A percentile compares a stretch with the other conserved stretches of the same genome.
phyloP scores from a whole-genome alignment of 1,284 basidiomycete genomes.

The Cronartium ribicola region DNA sequence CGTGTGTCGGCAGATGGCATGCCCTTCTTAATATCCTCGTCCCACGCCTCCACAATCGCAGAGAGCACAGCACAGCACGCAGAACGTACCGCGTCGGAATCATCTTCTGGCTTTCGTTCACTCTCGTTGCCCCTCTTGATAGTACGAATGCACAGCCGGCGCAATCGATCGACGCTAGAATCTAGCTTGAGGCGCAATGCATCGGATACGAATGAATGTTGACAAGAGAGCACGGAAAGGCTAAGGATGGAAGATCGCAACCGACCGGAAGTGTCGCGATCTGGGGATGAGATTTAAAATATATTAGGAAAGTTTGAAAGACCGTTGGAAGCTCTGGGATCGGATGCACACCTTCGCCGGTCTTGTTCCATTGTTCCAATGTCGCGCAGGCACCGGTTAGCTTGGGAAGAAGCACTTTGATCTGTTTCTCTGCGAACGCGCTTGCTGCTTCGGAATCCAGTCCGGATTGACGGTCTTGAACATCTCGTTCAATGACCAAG shows the following conservation, averaged over 20 bases:
- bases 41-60: conserved; percentile 26
- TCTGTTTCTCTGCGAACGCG: conserved; percentile 8
- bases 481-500: not conserved
- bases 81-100: conserved; percentile 3
- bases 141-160: conserved; percentile 21
- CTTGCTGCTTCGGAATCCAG: not conserved
- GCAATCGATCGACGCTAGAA: conserved; percentile 15
- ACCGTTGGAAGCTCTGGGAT: not conserved
- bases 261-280: conserved; percentile 10
- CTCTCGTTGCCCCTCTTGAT: not conserved
- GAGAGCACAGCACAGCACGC: conserved; percentile 22
- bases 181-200: conserved; percentile 16
- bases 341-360: conserved; percentile 10
- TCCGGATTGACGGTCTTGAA: not conserved
- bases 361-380: conserved; percentile 27
- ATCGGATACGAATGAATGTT: conserved; percentile 15
- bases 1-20: not conserved
- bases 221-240: conserved; percentile 21
- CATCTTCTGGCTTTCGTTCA: not conserved
- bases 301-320: not conserved
- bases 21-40: conserved; percentile 18
- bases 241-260: conserved; percentile 15
- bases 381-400: conserved; percentile 14
- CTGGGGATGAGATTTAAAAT: conserved; percentile 4
- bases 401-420: conserved; percentile 21